Conservation (phyloP, 208 protist species). For the Wallacemonas sp. region DNA sequence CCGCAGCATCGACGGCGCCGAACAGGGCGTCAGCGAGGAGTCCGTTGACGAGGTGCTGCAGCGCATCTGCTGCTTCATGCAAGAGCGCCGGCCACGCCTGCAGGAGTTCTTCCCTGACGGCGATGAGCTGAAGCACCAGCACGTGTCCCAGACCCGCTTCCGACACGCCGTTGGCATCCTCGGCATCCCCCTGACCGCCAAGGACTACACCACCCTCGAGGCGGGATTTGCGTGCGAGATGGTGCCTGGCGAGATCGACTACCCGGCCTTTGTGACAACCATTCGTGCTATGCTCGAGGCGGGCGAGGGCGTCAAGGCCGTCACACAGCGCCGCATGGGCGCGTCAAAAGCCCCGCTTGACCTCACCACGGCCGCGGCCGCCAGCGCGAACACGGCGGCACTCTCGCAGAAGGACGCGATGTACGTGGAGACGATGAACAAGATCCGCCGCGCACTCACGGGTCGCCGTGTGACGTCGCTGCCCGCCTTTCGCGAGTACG, state of each 20-base stretch:
- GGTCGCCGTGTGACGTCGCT: constrained; percentile 55
- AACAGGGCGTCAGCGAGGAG: constrained; percentile 14
- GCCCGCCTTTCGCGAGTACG: constrained; percentile 80
- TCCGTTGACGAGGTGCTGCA: constrained; percentile 52
- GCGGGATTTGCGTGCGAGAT: constrained; percentile 40
- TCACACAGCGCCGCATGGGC: constrained; percentile 45
- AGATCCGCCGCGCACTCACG: constrained; percentile 50
- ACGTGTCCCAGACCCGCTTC: constrained; percentile 77
- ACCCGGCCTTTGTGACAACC: constrained; percentile 64
- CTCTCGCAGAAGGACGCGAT: constrained; percentile 19
- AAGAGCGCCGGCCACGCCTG: constrained; percentile 66
- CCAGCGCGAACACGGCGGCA: not conserved
- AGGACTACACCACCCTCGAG: constrained; percentile 60
- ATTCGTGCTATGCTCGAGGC: constrained; percentile 52
- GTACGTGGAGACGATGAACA: constrained; percentile 39
- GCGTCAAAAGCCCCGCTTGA: constrained; percentile 13
- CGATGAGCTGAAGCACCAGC: constrained; percentile 82
- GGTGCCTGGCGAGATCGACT: constrained; percentile 40
- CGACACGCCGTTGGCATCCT: constrained; percentile 74
- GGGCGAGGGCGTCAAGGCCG: constrained; percentile 45
- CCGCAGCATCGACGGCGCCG: not conserved
- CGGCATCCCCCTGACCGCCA: constrained; percentile 58
- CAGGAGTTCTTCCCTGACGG: constrained; percentile 85
- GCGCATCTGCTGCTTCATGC: constrained; percentile 63
- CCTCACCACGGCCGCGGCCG: not conserved